Percentiles rank a stretch among this genome's conserved stretches.
Conservation (phyloP, 306 rosid species). For the Quercus mongolica region DNA sequence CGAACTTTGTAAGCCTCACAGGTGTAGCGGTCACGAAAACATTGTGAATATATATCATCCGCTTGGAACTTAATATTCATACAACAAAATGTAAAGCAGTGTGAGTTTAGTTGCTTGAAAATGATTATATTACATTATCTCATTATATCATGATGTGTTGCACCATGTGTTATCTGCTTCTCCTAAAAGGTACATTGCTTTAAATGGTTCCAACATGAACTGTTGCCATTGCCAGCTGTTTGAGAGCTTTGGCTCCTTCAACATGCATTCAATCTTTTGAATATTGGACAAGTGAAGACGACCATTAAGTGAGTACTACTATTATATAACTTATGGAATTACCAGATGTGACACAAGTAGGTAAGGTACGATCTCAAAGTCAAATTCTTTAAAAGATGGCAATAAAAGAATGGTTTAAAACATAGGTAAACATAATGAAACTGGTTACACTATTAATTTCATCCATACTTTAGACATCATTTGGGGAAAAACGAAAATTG, state of each 20-base stretch:
- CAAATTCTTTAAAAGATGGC: neutral
- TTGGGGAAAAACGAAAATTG: too few relatives aligned
- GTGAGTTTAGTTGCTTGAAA: too few relatives aligned
- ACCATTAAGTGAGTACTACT: neutral
- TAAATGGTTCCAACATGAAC: neutral
- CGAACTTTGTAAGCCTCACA: neutral
- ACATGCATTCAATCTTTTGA: neutral
- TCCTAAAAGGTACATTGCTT: neutral
- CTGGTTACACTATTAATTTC: too few relatives aligned
- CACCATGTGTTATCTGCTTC: neutral
- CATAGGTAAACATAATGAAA: too few relatives aligned
- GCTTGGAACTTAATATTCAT: neutral
- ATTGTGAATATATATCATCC: neutral
- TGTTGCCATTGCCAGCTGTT: neutral
- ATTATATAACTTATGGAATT: neutral
- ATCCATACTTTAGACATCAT: too few relatives aligned
- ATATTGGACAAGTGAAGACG: neutral
- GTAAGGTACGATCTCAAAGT: too few relatives aligned
- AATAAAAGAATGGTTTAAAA: neutral
- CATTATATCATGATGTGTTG: too few relatives aligned
- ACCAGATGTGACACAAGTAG: neutral
- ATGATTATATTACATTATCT: too few relatives aligned
- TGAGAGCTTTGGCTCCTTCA: neutral
- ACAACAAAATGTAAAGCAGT: neutral
- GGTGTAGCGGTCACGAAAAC: neutral